Evolutionary conservation across 805 yeast genomes (phyloP), one percentile per base, ranked within the genome.

Genomic region (Ogataea neopini): DNA sequence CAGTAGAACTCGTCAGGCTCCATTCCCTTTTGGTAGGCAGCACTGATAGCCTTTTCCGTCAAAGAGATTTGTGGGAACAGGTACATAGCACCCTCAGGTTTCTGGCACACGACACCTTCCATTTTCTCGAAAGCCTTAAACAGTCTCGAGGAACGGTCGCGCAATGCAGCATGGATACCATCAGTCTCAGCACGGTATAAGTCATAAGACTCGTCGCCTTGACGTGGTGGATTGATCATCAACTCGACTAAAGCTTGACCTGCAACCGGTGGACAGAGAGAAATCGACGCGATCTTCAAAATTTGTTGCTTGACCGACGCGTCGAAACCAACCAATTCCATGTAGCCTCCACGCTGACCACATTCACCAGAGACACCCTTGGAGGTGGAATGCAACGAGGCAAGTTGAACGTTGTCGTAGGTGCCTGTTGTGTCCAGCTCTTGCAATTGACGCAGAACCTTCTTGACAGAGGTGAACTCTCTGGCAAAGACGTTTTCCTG

Each of bases 321-420:
- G 11, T 77, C 72, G 69, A 94, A 87, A 1, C 97, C 97, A 9
- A 84, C 78, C 6, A 91, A 71, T 69, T 94, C 99, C 94, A 94
- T 87, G 74, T 91, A 94, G 5, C 99, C 99, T 60, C 98, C 99
- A 71, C 99, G 83, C 73, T 94, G 99, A 51, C 99, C 99, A 77
- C 99, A 94, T 71, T 94, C 99, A 53, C 99, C 99, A 53, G 89
- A 79, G 58, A 90, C 89, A 67, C 99, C 99, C 70, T 94, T 94
- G 10, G 98, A 92, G 36, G 96, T 89, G n/a, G 98, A 90, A 68
- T 94, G 98, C 57, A 94, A 73, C 1, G 98, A 91, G 2, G 95
- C 97, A 49, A 94, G 76, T 65, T 89, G 96, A 33, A 94, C 92
- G 51, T 81, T 73, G 41, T 77, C 77, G 66, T 81, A 92, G 47